Evolutionary conservation across 345 rosid species (phyloP), one percentile per base, ranked within the genome.

Genomic region (Lumnitzera littorea): DNA sequence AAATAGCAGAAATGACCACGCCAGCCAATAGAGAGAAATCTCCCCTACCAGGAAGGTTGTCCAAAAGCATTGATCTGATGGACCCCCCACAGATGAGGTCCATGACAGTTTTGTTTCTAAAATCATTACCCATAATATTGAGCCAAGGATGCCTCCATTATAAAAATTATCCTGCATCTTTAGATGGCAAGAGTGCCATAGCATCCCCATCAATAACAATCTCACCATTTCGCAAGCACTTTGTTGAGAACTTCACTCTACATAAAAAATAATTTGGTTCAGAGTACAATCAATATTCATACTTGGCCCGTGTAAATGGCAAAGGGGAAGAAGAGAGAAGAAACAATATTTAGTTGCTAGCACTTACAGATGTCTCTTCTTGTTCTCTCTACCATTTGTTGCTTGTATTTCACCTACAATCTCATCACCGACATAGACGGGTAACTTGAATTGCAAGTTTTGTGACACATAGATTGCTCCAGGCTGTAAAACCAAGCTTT

Each of bases 401-500:
- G 89, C 87, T 74, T 80, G 70, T 29, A 90, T 74, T 68, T 76
- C 72, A 8, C 89, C 86, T 3, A 60, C 48, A 69, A 90, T 69
- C 67, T 81, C 86, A 48, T 92, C 95, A 11, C 91, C 95, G 16
- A 81, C 15, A 67, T 80, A 86, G 52, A 88, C 91, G 0, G 97
- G 99, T 25, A 70, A 75, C 69, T 78, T 84, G 71, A 87, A 94
- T 70, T 81, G 82, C 82, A 87, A 72, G 75, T 75, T 84, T 63
- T 90, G 97, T 53, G 96, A 87, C 55, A 75, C 85, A 67, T 94
- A 88, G 15, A 90, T 66, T 31, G 96, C 96, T 78, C 97, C 91
- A 31, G 97, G 95, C 96, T 94, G 53, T 59, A 66, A 59, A 60
- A 31, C 4, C 50, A 25, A 14, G 48, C 15, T 17, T 46, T 17